Evolutionary conservation across 805 yeast genomes (phyloP), one percentile per base, ranked within the genome.

Genomic region (Ogataea haglerorum): DNA sequence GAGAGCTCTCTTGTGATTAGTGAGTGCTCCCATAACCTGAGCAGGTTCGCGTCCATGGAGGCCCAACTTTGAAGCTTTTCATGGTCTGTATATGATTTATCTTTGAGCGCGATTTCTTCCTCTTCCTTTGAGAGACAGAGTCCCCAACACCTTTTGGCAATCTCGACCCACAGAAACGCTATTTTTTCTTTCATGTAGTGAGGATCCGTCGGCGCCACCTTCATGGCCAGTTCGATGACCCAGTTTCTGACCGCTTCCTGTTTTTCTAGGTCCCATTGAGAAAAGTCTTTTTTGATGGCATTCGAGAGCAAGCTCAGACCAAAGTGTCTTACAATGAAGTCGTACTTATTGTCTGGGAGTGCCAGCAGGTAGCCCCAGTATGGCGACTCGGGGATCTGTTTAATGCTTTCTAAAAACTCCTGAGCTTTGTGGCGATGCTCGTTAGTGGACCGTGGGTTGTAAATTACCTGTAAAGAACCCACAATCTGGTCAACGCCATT

Each of bases 101-200:
- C 53, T 15, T 61, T 45, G 25, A 63, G 57, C 5, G 41, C 32
- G n/a, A 33, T 30, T 14, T 49, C 49, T 16, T 34, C 40, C 10
- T 53, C 50, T 18, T 46, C 45, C 23, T 51, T 50, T 8, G 57
- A 70, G n/a, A 85, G 63, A 45, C 75, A 79, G 27, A 76, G 69
- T 13, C 97, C 96, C 99, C 99, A 93, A 22, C 80, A 73, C 42
- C 95, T 73, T 57, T 93, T 93, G 9, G 96, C 95, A 6, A 93
- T 69, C 30, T 85, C 82, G 0, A 86, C 96, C 97, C 98, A 90
- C 18, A 93, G 64, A 48, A 78, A 83, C 10, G 97, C 95, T 29
- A 90, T 57, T 62, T 93, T 93, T 58, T 90, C 98, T 56, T 82
- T 86, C 42, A 93, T 71, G 54, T 82, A 95, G 60, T 88, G 91